These are phyloP conservation scores for Wickerhamomyces sydowiorum DNA, from an alignment of 805 yeast genomes.

Conservation along the genomic window DNA sequence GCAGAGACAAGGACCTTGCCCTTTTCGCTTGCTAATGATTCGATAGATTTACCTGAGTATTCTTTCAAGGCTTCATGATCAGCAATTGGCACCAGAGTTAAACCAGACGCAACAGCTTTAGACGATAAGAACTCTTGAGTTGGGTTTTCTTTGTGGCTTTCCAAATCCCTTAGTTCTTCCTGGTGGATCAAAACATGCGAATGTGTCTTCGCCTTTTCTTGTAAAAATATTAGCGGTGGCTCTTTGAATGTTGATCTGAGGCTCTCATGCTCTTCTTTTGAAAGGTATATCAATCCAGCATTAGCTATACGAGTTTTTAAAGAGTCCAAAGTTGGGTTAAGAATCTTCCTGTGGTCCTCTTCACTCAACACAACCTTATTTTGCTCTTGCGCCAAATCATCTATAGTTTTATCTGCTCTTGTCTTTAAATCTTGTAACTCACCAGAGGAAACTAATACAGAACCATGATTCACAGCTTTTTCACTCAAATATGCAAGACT, in stretches of 20 bases:
- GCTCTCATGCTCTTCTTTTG: not conserved
- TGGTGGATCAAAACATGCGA: conserved; percentile 2
- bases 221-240: not conserved
- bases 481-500: conserved; percentile 11
- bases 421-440: conserved; percentile 4
- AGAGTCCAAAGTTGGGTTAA: conserved; percentile 7
- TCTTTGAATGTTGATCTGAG: not conserved
- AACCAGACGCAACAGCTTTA: conserved; percentile 5
- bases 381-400: conserved; percentile 17
- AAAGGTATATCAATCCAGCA: not conserved
- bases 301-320: conserved; percentile 21
- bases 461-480: conserved; percentile 14
- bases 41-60: conserved; percentile 10
- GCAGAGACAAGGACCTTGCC: conserved; percentile 18
- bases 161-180: conserved; percentile 6
- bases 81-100: conserved; percentile 7
- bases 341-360: conserved; percentile 10
- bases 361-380: conserved; percentile 7
- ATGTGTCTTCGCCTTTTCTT: conserved; percentile 3
- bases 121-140: conserved; percentile 3
- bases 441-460: conserved; percentile 10
- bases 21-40: conserved; percentile 15
- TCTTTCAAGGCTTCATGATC: conserved; percentile 6
- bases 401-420: conserved; percentile 14
- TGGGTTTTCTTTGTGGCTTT: conserved; percentile 3